Conservation (phyloP, 2,329 filamentous ascomycete species). For the Fusarium dimerum region DNA sequence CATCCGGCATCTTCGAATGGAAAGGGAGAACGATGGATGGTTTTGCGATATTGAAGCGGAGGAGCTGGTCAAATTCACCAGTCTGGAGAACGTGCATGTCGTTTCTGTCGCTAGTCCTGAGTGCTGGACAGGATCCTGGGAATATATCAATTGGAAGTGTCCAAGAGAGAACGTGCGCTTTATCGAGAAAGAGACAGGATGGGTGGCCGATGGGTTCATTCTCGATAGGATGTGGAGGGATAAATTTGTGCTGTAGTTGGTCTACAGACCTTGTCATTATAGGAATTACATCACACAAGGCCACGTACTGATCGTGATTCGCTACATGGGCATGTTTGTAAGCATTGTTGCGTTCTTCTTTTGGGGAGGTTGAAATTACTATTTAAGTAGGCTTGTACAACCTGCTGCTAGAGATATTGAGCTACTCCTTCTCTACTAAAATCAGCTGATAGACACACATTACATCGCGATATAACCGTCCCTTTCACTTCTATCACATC, state of each 20-base stretch:
- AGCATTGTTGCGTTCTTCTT: too few relatives aligned
- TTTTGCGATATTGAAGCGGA: not conserved
- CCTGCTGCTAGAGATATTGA: too few relatives aligned
- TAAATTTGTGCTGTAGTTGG: not conserved
- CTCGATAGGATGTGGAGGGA: not conserved
- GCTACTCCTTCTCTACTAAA: too few relatives aligned
- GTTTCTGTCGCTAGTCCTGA: not conserved
- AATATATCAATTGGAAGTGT: conserved; percentile 29
- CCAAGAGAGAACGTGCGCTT: conserved; percentile 15
- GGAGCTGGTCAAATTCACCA: not conserved
- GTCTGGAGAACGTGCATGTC: not conserved
- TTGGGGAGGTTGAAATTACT: too few relatives aligned
- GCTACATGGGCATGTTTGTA: too few relatives aligned
- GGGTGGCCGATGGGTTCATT: not conserved
- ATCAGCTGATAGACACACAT: too few relatives aligned
- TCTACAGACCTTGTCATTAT: too few relatives aligned
- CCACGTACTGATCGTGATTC: too few relatives aligned
- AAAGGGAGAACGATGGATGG: not conserved
- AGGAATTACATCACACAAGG: too few relatives aligned
- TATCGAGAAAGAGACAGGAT: not conserved
- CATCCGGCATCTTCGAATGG: conserved; percentile 1
- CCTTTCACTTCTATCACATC: too few relatives aligned
- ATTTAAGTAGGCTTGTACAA: too few relatives aligned
- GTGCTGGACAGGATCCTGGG: conserved; percentile 40
- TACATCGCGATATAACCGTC: too few relatives aligned